Conservation (phyloP, 768 basidiomycete genomes). For the Russula sp. region DNA sequence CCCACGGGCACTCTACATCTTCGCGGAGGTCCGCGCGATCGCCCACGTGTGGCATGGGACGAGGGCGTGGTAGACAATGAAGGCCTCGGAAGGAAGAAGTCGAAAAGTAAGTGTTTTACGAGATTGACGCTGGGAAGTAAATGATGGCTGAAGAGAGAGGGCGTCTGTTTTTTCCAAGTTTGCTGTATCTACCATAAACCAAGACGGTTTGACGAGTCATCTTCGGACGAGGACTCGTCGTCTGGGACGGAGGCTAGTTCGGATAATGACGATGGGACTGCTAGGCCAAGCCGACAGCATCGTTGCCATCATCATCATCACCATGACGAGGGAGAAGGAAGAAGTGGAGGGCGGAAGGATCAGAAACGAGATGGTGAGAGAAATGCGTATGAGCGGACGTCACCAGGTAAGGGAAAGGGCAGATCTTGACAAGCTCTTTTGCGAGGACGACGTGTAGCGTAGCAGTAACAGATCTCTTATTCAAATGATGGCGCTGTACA, state of each 20-base stretch:
- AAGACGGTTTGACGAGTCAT: conserved; percentile 74
- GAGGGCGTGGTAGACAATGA: conserved; percentile 69
- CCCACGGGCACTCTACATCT: conserved; percentile 4
- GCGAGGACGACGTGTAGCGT: too few species aligned
- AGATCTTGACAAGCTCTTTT: too few species aligned
- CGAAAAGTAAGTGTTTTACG: conserved; percentile 64
- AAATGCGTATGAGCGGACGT: conserved; percentile 13
- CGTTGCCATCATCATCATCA: conserved; percentile 2
- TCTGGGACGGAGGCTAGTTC: conserved; percentile 38
- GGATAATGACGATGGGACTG: conserved; percentile 9
- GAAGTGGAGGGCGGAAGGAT: neutral
- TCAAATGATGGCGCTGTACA: too few species aligned
- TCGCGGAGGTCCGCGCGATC: conserved; percentile 8
- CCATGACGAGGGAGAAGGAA: neutral
- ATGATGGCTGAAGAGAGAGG: neutral
- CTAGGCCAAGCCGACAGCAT: conserved; percentile 3
- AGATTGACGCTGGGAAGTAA: neutral
- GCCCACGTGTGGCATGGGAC: conserved; percentile 66
- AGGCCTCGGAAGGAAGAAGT: conserved; percentile 79
- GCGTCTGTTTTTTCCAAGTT: conserved; percentile 47
- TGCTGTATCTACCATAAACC: conserved; percentile 94
- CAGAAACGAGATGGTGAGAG: neutral
- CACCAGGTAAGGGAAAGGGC: conserved; percentile 13
- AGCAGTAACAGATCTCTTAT: too few species aligned
- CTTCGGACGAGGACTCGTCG: conserved; percentile 47